Evolutionary conservation across 495 filamentous ascomycete species (phyloP).

Genomic region (Neurospora sp.): DNA sequence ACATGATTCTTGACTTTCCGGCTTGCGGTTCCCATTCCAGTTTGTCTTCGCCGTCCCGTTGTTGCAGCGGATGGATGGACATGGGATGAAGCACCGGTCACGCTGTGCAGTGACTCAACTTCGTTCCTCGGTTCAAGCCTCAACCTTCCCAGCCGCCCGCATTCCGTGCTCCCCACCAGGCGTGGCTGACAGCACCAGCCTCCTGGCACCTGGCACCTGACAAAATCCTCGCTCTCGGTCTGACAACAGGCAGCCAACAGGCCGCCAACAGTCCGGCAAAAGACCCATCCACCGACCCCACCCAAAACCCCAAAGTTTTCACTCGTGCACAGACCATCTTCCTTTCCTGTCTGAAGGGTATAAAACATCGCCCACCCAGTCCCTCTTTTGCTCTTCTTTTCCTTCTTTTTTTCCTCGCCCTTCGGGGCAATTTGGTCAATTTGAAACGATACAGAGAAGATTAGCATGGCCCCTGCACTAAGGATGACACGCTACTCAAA

Average conservation of each 20-base stretch:
- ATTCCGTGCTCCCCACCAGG: not conserved
- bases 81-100: not conserved
- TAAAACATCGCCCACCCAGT: not conserved
- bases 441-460: slow-evolving; percentile 61
- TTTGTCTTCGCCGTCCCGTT: not conserved
- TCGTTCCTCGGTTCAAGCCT: not conserved
- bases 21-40: not conserved
- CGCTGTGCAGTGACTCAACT: not conserved
- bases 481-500: slow-evolving; percentile 99
- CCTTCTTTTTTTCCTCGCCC: slow-evolving; percentile 17
- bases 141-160: not conserved
- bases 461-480: slow-evolving; percentile 99
- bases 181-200: not conserved
- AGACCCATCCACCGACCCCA: not conserved
- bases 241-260: not conserved
- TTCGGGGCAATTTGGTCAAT: slow-evolving; percentile 30
- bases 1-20: not conserved
- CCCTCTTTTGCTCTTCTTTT: not conserved
- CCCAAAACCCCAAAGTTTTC: not conserved
- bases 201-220: not conserved
- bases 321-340: not conserved
- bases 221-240: too few relatives aligned
- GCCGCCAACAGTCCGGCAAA: not conserved
- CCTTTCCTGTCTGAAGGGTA: not conserved
- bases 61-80: not conserved